Evolutionary conservation across 108 stramenopile genomes (phyloP).

Genomic region (Cyclotella choctawhatcheeana): DNA sequence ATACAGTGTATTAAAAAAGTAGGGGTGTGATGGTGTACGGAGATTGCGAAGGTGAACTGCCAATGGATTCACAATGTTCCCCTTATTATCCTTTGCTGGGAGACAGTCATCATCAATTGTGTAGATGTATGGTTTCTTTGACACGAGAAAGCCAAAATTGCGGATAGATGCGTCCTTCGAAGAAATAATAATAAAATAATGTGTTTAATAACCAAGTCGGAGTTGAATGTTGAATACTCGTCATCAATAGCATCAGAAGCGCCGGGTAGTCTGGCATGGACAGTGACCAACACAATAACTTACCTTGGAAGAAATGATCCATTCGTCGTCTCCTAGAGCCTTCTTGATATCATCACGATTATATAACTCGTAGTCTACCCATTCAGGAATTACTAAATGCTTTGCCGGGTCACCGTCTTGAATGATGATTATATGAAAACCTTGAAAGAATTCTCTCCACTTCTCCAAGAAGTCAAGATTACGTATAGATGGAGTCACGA

Average conservation of each 20-base stretch:
- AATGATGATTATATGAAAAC: slow-evolving; percentile 4
- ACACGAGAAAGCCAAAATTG: neutral
- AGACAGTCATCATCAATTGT: slow-evolving; percentile 5
- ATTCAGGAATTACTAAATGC: neutral
- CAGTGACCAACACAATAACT: no score
- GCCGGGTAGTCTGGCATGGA: no score
- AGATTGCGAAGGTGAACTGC: neutral
- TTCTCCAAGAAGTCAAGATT: slow-evolving; percentile 4
- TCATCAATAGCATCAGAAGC: no score
- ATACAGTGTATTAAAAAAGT: neutral
- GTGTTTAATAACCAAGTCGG: no score
- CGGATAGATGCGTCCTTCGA: slow-evolving; percentile 6
- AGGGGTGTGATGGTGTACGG: neutral
- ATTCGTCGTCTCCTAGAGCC: slow-evolving; percentile 2
- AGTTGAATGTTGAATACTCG: no score
- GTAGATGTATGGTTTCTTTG: slow-evolving; percentile 1
- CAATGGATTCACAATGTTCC: neutral
- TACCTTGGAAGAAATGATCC: slow-evolving; percentile 8
- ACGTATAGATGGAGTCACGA: slow-evolving; percentile 2
- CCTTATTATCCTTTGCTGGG: neutral
- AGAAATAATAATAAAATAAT: no score
- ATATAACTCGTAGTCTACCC: slow-evolving; percentile 7
- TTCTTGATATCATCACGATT: neutral
- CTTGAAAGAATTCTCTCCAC: slow-evolving; percentile 4
- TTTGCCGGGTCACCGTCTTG: neutral